Evolutionary conservation across 805 yeast genomes (phyloP).

Genomic region (Starmerella kuoi): DNA sequence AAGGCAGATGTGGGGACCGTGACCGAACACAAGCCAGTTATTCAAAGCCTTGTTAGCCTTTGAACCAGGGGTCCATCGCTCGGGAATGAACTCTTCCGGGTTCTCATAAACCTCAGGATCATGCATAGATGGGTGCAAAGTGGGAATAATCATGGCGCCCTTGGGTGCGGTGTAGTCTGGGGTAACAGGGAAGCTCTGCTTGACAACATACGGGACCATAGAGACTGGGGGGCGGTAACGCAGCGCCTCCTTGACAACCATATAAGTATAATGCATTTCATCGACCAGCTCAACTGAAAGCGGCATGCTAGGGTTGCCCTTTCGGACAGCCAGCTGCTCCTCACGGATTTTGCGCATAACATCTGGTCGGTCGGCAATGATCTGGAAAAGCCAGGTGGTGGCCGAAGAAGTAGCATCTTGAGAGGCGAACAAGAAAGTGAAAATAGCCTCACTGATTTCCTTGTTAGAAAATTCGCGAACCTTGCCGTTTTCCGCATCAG

Average conservation of each 20-base stretch:
- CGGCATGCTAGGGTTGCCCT: slow-evolving; percentile 53
- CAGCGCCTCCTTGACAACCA: slow-evolving; percentile 84
- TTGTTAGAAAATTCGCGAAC: slow-evolving; percentile 76
- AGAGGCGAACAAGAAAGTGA: slow-evolving; percentile 92
- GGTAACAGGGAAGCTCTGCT: slow-evolving; percentile 72
- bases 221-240: slow-evolving; percentile 95
- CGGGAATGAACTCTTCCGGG: slow-evolving; percentile 91
- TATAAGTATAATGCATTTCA: slow-evolving; percentile 73
- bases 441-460: slow-evolving; percentile 92
- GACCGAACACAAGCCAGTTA: slow-evolving; percentile 94
- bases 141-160: slow-evolving; percentile 94
- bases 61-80: slow-evolving; percentile 76
- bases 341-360: slow-evolving; percentile 74
- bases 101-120: slow-evolving; percentile 93
- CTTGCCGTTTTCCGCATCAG: slow-evolving; percentile 43
- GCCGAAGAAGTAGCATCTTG: slow-evolving; percentile 97
- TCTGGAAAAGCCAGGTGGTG: slow-evolving; percentile 97
- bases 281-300: slow-evolving; percentile 66
- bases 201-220: slow-evolving; percentile 95
- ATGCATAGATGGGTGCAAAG: slow-evolving; percentile 88
- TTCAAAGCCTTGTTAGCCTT: slow-evolving; percentile 63
- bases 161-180: slow-evolving; percentile 84
- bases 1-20: slow-evolving; percentile 92
- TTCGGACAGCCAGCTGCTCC: slow-evolving; percentile 78
- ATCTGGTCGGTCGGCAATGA: slow-evolving; percentile 91